phyloP scores from a whole-genome alignment of 306 rosid species.

The Ziziphus jujuba region DNA sequence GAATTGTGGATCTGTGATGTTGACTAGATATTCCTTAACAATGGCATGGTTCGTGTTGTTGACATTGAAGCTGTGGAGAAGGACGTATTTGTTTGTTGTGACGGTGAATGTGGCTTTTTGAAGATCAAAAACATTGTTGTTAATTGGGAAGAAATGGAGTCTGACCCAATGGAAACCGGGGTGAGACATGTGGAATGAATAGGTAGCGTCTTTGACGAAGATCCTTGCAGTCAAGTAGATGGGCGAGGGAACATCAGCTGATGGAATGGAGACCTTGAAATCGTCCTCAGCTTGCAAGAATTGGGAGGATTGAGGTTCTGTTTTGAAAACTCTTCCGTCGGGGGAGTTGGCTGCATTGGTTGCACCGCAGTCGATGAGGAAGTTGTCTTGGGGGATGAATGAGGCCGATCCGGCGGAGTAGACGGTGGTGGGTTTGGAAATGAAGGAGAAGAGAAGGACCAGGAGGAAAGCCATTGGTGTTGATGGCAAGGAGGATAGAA shows the following conservation, averaged over 20 bases:
- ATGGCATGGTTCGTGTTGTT: background rate
- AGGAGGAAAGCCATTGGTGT: conserved; percentile 63
- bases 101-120: conserved; percentile 30
- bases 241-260: conserved; percentile 35
- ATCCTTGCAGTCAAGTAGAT: conserved; percentile 55
- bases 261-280: conserved; percentile 29
- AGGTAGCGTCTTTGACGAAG: conserved; percentile 31
- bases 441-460: conserved; percentile 39
- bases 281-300: conserved; percentile 58
- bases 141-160: conserved; percentile 30
- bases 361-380: conserved; percentile 81
- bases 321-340: conserved; percentile 76
- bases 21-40: conserved; percentile 38
- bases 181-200: conserved; percentile 23
- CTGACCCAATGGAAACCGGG: conserved; percentile 43
- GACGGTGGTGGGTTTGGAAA: conserved; percentile 7
- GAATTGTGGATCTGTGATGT: conserved; percentile 41
- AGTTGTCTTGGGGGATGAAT: conserved; percentile 62
- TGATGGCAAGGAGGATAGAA: conserved; percentile 31
- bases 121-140: conserved; percentile 25
- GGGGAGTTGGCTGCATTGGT: conserved; percentile 35
- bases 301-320: conserved; percentile 54
- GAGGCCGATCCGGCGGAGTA: conserved; percentile 17
- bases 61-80: conserved; percentile 35
- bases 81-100: conserved; percentile 27